Conservation (phyloP, 2,329 filamentous ascomycete species). For the Fusarium sp. region DNA sequence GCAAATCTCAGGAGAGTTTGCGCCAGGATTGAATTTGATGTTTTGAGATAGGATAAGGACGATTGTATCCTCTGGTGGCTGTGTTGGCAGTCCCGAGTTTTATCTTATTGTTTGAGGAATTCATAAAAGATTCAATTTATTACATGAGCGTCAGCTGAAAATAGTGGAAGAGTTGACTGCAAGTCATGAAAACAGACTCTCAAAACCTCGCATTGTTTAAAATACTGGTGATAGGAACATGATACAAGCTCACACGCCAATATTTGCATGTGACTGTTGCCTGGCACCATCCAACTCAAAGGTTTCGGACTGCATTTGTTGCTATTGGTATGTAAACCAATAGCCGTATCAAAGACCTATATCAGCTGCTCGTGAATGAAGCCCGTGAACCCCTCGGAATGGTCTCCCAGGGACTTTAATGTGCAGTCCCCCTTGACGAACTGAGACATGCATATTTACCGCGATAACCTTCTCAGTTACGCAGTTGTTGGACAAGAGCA, state of each 20-base stretch:
- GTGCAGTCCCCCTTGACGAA: rapidly evolving
- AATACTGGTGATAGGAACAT: neutral
- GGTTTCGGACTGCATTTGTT: neutral
- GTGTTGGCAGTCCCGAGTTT: rapidly evolving
- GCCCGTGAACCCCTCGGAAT: neutral
- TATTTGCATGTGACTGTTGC: neutral
- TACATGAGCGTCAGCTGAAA: neutral
- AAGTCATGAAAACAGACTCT: neutral
- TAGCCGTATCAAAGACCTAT: too few relatives aligned
- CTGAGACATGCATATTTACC: neutral
- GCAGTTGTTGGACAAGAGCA: neutral
- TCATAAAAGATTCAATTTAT: too few relatives aligned
- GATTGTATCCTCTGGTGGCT: too few relatives aligned
- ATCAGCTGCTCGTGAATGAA: neutral
- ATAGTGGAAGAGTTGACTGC: neutral
- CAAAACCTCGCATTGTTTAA: too few relatives aligned
- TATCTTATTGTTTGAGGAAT: neutral
- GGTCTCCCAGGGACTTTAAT: too few relatives aligned
- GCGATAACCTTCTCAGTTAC: rapidly evolving
- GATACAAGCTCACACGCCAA: neutral
- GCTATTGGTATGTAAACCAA: too few relatives aligned
- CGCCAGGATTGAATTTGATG: neutral
- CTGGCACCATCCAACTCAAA: too few relatives aligned
- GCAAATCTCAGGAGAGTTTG: neutral
- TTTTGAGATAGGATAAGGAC: neutral